Evolutionary conservation across 2,329 filamentous ascomycete species (phyloP), one percentile per base, ranked within the genome.

Genomic region (Helotiales sp.): DNA sequence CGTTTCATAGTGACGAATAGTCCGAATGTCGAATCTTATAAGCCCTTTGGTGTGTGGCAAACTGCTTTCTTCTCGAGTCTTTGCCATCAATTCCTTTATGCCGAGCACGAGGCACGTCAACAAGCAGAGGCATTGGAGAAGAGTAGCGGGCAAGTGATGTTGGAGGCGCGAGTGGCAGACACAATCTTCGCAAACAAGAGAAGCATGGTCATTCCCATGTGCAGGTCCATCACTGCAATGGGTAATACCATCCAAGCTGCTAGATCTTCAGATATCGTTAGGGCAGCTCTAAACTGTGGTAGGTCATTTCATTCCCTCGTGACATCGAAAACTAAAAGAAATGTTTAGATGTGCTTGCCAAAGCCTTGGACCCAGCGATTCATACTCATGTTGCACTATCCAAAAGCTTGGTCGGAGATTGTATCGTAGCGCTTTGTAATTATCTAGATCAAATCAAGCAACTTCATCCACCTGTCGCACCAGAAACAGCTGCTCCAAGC

Each of bases 1-100:
- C 82, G 84, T 20, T 91, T 88, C 71, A 76, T 89, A 26, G 80
- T 89, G 5, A 81, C 83, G 0, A 81, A 78, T 0, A 81, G 80
- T 8, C 80, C 80, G 30, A 77, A 78, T 43, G 72, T 75, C 7
- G 78, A 81, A 49, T 77, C 79, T 1, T 84, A 84, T 17, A 80
- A 79, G 32, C 81, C 83, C 0, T 86, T 90, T 63, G 81, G 80
- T 26, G 77, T 81, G 13, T 87, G 89, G 89, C 84, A 87, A 68
- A 84, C 83, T 69, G 81, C 79, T 22, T 82, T 90, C 34, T 87
- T 89, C 70, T 82, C 83, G 63, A 84, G 87, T 65, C 81, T 87
- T 24, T 76, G 88, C 47, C 80, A 85, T 7, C 86, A 90, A 69
- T 88, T 87, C 72, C 79, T 84, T 7, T 61, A 66, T 6, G 64